Evolutionary conservation across 108 stramenopile genomes (phyloP), one percentile per base, ranked within the genome.

Genomic region (Asterionellopsis glacialis): DNA sequence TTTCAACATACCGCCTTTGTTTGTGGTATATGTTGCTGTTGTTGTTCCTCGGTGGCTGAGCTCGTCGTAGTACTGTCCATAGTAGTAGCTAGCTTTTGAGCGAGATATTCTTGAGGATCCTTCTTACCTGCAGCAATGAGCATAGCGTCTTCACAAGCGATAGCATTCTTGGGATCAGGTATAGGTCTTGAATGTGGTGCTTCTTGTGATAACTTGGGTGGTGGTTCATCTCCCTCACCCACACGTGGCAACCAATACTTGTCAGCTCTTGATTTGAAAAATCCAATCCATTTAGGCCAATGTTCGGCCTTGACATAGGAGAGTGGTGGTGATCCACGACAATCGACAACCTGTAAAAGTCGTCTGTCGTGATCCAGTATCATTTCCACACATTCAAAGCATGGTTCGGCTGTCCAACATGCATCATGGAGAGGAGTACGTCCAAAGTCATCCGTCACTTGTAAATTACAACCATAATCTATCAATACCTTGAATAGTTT

Each of bases 401-500:
- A 66, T 10, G 85, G 79, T 9, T 73, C 41, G 21, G 72, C 61
- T 13, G 79, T 81, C 88, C 89, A 94, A 26, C 82, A 89, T 1
- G 81, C 85, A 72, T 94, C 93, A 59, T 94, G 93, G 41, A 91
- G 51, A 4, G 87, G 85, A 11, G 89, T 94, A 1, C 89, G 73
- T 1, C 93, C 93, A 61, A 68, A 89, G 60, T 90, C 89, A 61
- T 94, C 76, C 53, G 61, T 59, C 25, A 85, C 76, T 66, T 86
- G 80, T 21, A 81, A 54, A 0, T 63, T 70, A 24, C 54, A 57
- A 1, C 82, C 81, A 14, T 52, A 55, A 5, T 86, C 73, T 0
- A 83, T 19, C 26, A 90, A 44, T 5, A 79, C 52, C 25, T 52
- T 61, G 1, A 89, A 67, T 26, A 81, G 64, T 26, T 72, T 57